Evolutionary conservation across 441 rosid species (phyloP).

Genomic region (Pelargonium citronellum): DNA sequence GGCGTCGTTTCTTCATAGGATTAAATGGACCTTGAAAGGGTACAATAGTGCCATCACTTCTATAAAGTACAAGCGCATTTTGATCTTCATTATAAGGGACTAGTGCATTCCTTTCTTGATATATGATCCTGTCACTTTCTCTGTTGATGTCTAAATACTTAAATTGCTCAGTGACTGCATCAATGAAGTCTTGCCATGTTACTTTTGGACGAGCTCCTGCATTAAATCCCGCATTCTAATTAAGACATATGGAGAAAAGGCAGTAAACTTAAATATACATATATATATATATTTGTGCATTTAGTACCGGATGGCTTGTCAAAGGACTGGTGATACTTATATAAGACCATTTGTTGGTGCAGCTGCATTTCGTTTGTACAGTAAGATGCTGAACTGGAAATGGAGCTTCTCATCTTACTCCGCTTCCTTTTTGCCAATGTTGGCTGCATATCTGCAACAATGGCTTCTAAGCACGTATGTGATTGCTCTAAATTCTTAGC

Average conservation of each 20-base stretch:
- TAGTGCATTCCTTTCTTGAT: slow-evolving; percentile 41
- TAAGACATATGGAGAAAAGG: slow-evolving; percentile 14
- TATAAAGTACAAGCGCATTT: slow-evolving; percentile 54
- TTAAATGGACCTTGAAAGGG: slow-evolving; percentile 29
- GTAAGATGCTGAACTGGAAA: slow-evolving; percentile 27
- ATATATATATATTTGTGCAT: slow-evolving; percentile 6
- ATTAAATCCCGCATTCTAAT: slow-evolving; percentile 22
- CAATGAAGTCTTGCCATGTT: slow-evolving; percentile 34
- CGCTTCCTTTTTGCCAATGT: slow-evolving; percentile 47
- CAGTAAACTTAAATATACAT: slow-evolving; percentile 1
- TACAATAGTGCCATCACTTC: slow-evolving; percentile 48
- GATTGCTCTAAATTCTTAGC: slow-evolving; percentile 22
- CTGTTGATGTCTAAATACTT: slow-evolving; percentile 40
- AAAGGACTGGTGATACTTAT: slow-evolving; percentile 28
- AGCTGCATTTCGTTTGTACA: slow-evolving; percentile 26
- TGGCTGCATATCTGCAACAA: slow-evolving; percentile 32
- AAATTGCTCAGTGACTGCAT: slow-evolving; percentile 34
- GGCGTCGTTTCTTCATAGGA: slow-evolving; percentile 45
- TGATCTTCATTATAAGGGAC: slow-evolving; percentile 40
- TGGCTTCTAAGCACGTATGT: slow-evolving; percentile 30
- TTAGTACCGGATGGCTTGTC: slow-evolving; percentile 42
- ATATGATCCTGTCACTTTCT: slow-evolving; percentile 25
- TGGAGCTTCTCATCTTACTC: slow-evolving; percentile 32
- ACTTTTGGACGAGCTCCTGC: slow-evolving; percentile 47
- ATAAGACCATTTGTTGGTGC: slow-evolving; percentile 32